Percentiles rank a stretch among this genome's conserved stretches.
Evolutionary conservation across 202 grass and related monocot genomes (phyloP).

Genomic region (Setaria viridis): DNA sequence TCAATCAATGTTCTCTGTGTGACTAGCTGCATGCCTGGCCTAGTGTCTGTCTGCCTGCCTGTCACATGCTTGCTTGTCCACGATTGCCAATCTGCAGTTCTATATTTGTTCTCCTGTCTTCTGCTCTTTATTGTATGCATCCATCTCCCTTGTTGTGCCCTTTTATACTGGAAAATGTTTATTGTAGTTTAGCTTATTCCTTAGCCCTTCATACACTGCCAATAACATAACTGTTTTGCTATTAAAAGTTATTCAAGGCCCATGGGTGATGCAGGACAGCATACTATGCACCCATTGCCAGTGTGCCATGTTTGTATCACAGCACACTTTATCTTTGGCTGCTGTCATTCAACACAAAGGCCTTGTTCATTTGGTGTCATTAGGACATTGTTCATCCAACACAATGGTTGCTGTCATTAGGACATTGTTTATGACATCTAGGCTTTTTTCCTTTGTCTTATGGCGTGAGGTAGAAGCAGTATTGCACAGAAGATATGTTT

Average conservation of each 20-base stretch:
- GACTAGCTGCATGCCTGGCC: constrained; percentile 27
- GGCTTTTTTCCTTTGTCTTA: neutral
- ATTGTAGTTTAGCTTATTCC: constrained; percentile 1
- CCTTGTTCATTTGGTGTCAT: neutral
- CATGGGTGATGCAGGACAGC: constrained; percentile 4
- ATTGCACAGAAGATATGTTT: constrained; percentile 10
- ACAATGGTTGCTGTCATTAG: neutral
- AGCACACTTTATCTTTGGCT: constrained; percentile 1
- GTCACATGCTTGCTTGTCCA: constrained; percentile 42
- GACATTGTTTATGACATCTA: neutral
- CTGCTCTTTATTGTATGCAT: constrained; percentile 8
- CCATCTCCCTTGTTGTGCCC: neutral
- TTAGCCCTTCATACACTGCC: neutral
- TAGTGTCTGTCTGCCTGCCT: constrained; percentile 19
- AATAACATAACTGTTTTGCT: neutral
- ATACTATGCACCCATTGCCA: neutral
- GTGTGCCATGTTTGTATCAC: neutral
- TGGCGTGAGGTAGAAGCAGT: constrained; percentile 5
- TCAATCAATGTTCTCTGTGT: constrained; percentile 32
- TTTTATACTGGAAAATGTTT: constrained; percentile 14
- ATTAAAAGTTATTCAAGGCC: neutral
- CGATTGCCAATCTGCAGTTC: constrained; percentile 5
- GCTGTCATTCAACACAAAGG: neutral
- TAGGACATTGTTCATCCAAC: neutral
- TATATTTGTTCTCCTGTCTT: constrained; percentile 16